These are phyloP conservation scores for Wickerhamomyces rabaulensis DNA, from an alignment of 805 yeast genomes.

Conservation along the genomic window DNA sequence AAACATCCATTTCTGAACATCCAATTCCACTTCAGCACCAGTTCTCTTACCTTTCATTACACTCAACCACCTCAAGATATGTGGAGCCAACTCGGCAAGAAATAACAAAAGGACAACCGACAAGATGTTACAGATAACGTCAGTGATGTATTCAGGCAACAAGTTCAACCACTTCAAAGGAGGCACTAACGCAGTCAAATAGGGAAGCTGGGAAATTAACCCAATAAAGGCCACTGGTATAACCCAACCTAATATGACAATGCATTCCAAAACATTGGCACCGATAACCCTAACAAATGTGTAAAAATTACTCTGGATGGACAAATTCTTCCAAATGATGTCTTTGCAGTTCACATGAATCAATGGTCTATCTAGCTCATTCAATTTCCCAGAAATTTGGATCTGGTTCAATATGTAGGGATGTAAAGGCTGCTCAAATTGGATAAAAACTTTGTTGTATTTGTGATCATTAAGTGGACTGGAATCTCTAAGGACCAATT, in stretches of 20 bases:
- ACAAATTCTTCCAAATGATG: conserved; percentile 65
- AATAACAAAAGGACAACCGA: conserved; percentile 64
- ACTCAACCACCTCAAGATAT: conserved; percentile 49
- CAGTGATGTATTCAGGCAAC: conserved; percentile 49
- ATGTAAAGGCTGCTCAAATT: conserved; percentile 50
- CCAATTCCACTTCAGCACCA: conserved; percentile 59
- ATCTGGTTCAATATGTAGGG: conserved; percentile 65
- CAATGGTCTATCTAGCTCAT: conserved; percentile 37
- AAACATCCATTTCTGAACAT: conserved; percentile 74
- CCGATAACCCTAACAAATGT: conserved; percentile 33
- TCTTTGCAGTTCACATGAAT: conserved; percentile 61
- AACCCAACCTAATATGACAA: conserved; percentile 64
- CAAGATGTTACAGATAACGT: conserved; percentile 52
- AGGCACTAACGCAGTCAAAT: conserved; percentile 57
- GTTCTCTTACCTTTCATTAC: conserved; percentile 54
- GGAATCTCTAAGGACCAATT: conserved; percentile 15
- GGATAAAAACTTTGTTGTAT: conserved; percentile 50
- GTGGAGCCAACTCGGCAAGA: conserved; percentile 59
- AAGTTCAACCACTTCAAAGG: conserved; percentile 48
- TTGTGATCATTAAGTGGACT: conserved; percentile 23
- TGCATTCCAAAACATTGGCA: conserved; percentile 41
- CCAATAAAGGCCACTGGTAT: conserved; percentile 82
- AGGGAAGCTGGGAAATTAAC: conserved; percentile 67
- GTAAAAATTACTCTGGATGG: conserved; percentile 31
- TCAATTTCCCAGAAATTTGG: conserved; percentile 38